phyloP scores from a whole-genome alignment of 2,329 filamentous ascomycete species.

The Aspergillaceae sp. region DNA sequence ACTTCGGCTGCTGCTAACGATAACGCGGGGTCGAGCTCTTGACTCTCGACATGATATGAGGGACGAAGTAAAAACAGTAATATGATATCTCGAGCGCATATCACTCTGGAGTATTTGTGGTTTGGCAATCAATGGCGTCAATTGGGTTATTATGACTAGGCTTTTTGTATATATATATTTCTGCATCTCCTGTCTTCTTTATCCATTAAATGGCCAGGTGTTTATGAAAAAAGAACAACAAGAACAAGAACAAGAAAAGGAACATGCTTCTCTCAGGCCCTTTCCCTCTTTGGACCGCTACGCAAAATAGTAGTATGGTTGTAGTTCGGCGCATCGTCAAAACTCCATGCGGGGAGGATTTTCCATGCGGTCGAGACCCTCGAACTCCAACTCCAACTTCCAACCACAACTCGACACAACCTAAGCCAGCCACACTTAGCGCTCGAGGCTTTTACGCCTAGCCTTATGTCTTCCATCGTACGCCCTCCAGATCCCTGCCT shows the following conservation, averaged over 20 bases:
- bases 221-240: neutral
- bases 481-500: slow-evolving; percentile 48
- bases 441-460: no score
- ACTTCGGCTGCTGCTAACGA: neutral
- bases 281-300: no score
- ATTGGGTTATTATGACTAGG: neutral
- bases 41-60: slow-evolving; percentile 2
- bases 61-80: neutral
- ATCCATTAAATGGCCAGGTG: neutral
- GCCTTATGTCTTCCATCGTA: slow-evolving; percentile 37
- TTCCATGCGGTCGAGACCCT: slow-evolving; percentile 1
- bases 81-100: slow-evolving; percentile 4
- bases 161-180: slow-evolving; percentile 1
- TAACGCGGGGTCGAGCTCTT: slow-evolving; percentile 4
- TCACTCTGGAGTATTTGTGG: neutral
- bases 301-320: no score
- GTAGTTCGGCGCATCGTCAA: no score
- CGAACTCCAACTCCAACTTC: neutral
- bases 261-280: no score
- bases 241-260: no score
- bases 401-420: slow-evolving; percentile 11
- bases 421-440: slow-evolving; percentile 5
- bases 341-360: slow-evolving; percentile 13
- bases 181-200: slow-evolving; percentile 1
- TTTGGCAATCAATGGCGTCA: neutral